Evolutionary conservation across 768 basidiomycete species (phyloP).

Genomic region (Scleroderma citrinum): DNA sequence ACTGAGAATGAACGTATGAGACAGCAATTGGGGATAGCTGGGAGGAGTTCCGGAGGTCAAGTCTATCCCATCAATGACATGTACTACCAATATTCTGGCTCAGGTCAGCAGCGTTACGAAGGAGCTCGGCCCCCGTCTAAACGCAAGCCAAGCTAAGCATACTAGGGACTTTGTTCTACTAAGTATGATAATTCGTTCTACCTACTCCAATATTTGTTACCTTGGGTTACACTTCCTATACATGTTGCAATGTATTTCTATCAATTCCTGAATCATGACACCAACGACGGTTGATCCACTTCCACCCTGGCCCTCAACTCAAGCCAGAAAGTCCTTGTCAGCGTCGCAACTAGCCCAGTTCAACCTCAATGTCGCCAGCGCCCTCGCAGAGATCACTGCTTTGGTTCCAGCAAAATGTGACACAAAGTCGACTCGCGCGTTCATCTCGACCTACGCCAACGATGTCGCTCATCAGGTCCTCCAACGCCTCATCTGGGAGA

Average conservation of each 20-base stretch:
- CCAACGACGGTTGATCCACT: constrained; percentile 33
- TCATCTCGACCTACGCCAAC: constrained; percentile 52
- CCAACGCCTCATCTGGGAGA: constrained; percentile 55
- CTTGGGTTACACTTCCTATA: no score
- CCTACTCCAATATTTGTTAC: no score
- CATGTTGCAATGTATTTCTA: no score
- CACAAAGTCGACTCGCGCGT: constrained; percentile 38
- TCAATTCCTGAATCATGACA: constrained; percentile 3
- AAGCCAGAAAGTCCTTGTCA: constrained; percentile 42
- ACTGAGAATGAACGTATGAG: neutral
- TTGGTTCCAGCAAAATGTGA: constrained; percentile 45
- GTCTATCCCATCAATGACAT: neutral
- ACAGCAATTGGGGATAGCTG: neutral
- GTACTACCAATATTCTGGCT: neutral
- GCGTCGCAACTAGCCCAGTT: constrained; percentile 47
- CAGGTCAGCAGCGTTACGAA: neutral
- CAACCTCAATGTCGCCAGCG: constrained; percentile 40
- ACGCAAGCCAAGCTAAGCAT: no score
- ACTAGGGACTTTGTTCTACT: no score
- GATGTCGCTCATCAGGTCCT: constrained; percentile 50
- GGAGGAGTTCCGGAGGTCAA: neutral
- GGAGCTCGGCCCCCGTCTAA: no score
- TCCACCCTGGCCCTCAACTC: constrained; percentile 51
- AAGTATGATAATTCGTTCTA: no score
- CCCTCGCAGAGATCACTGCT: constrained; percentile 42